phyloP scores from a whole-genome alignment of 768 basidiomycete genomes.

The Lentinus tigrinus region DNA sequence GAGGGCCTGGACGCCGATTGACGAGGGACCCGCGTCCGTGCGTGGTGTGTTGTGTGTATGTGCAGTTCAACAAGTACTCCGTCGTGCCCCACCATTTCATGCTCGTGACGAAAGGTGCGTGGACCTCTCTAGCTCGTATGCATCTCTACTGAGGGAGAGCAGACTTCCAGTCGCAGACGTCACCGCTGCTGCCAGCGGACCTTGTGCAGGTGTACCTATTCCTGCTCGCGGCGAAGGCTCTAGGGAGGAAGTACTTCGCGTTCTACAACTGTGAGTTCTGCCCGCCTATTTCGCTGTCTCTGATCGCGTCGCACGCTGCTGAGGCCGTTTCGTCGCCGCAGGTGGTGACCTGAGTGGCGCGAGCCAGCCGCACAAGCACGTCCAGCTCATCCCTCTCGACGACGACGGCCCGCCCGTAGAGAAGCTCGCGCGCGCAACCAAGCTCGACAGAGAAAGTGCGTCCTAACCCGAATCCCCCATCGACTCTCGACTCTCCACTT shows the following conservation, averaged over 20 bases:
- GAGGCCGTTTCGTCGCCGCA: slow-evolving; percentile 30
- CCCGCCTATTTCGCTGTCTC: too few relatives aligned
- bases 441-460: slow-evolving; percentile 58
- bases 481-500: too few relatives aligned
- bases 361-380: slow-evolving; percentile 87
- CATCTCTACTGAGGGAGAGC: not conserved
- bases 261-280: slow-evolving; percentile 82
- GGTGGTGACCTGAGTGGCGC: slow-evolving; percentile 82
- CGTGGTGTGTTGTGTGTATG: not conserved
- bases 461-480: not conserved
- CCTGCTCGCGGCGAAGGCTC: slow-evolving; percentile 63
- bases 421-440: slow-evolving; percentile 54
- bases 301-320: not conserved
- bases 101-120: slow-evolving; percentile 79
- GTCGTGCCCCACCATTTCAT: slow-evolving; percentile 85
- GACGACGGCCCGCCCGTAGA: slow-evolving; percentile 77
- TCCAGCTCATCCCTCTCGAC: slow-evolving; percentile 78
- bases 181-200: slow-evolving; percentile 77
- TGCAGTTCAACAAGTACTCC: slow-evolving; percentile 83
- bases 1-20: not conserved
- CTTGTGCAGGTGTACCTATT: slow-evolving; percentile 76
- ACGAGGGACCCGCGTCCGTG: not conserved
- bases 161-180: slow-evolving; percentile 79
- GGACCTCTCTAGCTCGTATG: not conserved
- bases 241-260: slow-evolving; percentile 62